Conservation (phyloP, 345 rosid species). For the Cochlearia excelsa region DNA sequence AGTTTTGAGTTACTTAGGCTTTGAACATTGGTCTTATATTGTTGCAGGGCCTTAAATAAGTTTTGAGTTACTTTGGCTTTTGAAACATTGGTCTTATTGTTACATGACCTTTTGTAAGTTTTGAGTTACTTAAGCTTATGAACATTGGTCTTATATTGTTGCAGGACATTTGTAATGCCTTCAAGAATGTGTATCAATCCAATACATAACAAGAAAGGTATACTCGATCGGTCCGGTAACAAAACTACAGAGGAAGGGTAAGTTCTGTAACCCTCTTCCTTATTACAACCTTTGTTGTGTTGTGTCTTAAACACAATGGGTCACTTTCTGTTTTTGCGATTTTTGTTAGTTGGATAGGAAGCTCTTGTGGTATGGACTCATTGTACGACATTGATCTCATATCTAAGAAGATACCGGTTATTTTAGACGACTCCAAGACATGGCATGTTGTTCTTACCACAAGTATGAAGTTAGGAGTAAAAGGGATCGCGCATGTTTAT, state of each 20-base stretch:
- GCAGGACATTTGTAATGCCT: slow-evolving; percentile 98
- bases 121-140: too few species aligned
- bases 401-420: slow-evolving; percentile 85
- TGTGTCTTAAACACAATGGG: slow-evolving; percentile 1
- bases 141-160: slow-evolving; percentile 10
- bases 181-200: slow-evolving; percentile 93
- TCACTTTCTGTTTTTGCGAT: slow-evolving; percentile 7
- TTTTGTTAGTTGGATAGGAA: slow-evolving; percentile 64
- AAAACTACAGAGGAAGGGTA: slow-evolving; percentile 53
- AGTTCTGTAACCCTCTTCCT: background rate
- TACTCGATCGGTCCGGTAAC: slow-evolving; percentile 5
- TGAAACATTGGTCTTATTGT: background rate
- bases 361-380: slow-evolving; percentile 66
- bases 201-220: slow-evolving; percentile 73
- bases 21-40: too few species aligned
- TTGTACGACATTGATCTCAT: slow-evolving; percentile 86
- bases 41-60: too few species aligned
- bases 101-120: too few species aligned
- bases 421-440: slow-evolving; percentile 71
- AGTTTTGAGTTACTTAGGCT: too few species aligned
- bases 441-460: slow-evolving; percentile 74
- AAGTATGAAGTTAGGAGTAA: slow-evolving; percentile 84
- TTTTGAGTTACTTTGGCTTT: too few species aligned
- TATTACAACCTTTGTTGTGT: background rate
- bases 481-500: slow-evolving; percentile 85